These are phyloP conservation scores for Tulasnella sp. DNA, from an alignment of 768 basidiomycete species.

Conservation along the genomic window DNA sequence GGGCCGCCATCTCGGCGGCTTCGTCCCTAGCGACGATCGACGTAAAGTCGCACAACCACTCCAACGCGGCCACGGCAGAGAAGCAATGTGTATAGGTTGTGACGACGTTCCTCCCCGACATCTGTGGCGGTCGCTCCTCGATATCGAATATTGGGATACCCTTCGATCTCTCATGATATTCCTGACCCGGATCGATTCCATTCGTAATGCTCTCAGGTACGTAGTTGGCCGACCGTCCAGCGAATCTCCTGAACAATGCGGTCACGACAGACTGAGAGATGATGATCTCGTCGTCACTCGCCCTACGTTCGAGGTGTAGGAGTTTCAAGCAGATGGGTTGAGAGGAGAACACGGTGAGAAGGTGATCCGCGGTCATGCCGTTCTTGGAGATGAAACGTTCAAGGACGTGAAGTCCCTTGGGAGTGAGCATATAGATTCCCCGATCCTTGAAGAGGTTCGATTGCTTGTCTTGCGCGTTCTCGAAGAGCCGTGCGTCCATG, in stretches of 20 bases:
- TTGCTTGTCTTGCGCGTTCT: constrained; percentile 85
- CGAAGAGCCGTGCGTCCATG: constrained; percentile 96
- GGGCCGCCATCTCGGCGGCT: constrained; percentile 94
- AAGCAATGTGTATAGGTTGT: constrained; percentile 64
- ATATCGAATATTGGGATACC: constrained; percentile 62
- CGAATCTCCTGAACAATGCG: constrained; percentile 90
- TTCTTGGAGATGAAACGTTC: constrained; percentile 99
- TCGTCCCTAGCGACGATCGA: constrained; percentile 94
- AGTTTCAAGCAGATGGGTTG: constrained; percentile 98
- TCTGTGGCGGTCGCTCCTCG: constrained; percentile 51
- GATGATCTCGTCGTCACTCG: constrained; percentile 93
- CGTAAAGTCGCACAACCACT: constrained; percentile 97
- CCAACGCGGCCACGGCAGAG: constrained; percentile 73
- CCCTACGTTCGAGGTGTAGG: constrained; percentile 88
- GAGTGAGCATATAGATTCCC: constrained; percentile 89
- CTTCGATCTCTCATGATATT: constrained; percentile 71
- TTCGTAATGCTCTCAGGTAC: constrained; percentile 33
- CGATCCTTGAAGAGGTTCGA: constrained; percentile 94
- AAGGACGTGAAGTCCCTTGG: constrained; percentile 95
- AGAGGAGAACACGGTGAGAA: constrained; percentile 76
- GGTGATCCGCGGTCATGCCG: constrained; percentile 90
- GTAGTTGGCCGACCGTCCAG: constrained; percentile 79
- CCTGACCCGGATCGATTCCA: constrained; percentile 47
- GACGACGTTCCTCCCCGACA: constrained; percentile 38
- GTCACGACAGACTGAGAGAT: constrained; percentile 90